Conservation (phyloP, 2,329 filamentous ascomycete genomes). For the Trichoderma oligosporum region DNA sequence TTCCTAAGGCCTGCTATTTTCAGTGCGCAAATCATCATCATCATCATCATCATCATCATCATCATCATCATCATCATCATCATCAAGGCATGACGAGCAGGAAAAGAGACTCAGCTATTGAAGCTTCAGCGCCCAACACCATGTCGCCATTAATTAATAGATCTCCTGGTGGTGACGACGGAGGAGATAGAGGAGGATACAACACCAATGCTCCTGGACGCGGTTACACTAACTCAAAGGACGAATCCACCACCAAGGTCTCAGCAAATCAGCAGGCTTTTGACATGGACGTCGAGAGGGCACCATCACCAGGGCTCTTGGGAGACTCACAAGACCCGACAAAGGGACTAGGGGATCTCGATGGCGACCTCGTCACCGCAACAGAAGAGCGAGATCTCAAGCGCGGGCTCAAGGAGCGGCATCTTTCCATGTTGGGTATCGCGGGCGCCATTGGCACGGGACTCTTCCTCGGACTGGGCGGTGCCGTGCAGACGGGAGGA, state of each 20-base stretch:
- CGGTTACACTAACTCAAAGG: background rate
- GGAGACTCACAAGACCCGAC: background rate
- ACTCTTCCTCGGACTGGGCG: constrained; percentile 56
- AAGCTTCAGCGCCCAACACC: constrained; percentile 10
- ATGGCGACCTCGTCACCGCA: constrained; percentile 45
- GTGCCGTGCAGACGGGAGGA: constrained; percentile 49
- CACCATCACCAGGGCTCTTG: background rate
- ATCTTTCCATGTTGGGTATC: constrained; percentile 60
- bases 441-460: constrained; percentile 60
- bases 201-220: too few relatives aligned
- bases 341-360: constrained; percentile 20
- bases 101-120: constrained; percentile 44
- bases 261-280: background rate
- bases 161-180: background rate
- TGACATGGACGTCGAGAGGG: constrained; percentile 4
- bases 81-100: constrained; percentile 1
- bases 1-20: too few relatives aligned
- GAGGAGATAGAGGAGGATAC: constrained; percentile 6
- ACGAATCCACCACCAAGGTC: background rate
- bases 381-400: constrained; percentile 49
- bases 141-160: constrained; percentile 17
- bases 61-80: too few relatives aligned
- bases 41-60: too few relatives aligned
- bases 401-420: constrained; percentile 39
- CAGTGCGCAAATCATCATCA: too few relatives aligned